These are phyloP conservation scores for Alternaria panax DNA, from an alignment of 2,329 filamentous ascomycete genomes.

Conservation along the genomic window DNA sequence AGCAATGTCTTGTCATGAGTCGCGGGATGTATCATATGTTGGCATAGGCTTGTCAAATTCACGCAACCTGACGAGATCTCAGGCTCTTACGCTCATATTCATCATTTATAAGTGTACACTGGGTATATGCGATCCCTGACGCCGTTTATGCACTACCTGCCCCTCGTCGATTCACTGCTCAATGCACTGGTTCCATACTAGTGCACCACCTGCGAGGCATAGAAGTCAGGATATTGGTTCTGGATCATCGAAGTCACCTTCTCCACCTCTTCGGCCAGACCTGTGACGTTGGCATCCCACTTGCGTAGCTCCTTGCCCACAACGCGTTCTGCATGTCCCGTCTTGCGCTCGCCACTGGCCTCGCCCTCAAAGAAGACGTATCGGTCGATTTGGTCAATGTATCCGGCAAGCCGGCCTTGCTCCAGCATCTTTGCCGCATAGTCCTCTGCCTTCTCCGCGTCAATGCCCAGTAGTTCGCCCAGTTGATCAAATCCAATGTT, in stretches of 20 bases:
- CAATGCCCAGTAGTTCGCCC: slow-evolving; percentile 77
- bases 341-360: slow-evolving; percentile 72
- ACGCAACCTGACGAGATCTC: not conserved
- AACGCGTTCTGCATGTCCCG: slow-evolving; percentile 64
- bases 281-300: slow-evolving; percentile 90
- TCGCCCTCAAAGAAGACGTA: slow-evolving; percentile 88
- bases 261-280: slow-evolving; percentile 87
- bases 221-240: slow-evolving; percentile 73
- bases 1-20: not conserved
- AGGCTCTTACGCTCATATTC: not conserved
- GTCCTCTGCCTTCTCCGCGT: slow-evolving; percentile 82
- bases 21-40: slow-evolving; percentile 25
- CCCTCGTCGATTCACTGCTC: not conserved
- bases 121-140: slow-evolving; percentile 12
- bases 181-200: slow-evolving; percentile 15
- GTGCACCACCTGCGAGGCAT: slow-evolving; percentile 53
- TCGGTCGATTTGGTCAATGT: slow-evolving; percentile 92
- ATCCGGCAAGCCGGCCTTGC: slow-evolving; percentile 84
- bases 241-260: slow-evolving; percentile 82
- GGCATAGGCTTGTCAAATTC: not conserved
- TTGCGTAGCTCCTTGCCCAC: slow-evolving; percentile 76
- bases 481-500: slow-evolving; percentile 70
- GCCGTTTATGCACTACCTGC: slow-evolving; percentile 7
- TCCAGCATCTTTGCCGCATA: slow-evolving; percentile 97
- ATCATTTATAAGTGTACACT: slow-evolving; percentile 11